Percentiles rank a stretch among this genome's conserved stretches.
These are phyloP conservation scores for Aspergillus cavernicola DNA, from an alignment of 495 filamentous ascomycete genomes.

Conservation along the genomic window DNA sequence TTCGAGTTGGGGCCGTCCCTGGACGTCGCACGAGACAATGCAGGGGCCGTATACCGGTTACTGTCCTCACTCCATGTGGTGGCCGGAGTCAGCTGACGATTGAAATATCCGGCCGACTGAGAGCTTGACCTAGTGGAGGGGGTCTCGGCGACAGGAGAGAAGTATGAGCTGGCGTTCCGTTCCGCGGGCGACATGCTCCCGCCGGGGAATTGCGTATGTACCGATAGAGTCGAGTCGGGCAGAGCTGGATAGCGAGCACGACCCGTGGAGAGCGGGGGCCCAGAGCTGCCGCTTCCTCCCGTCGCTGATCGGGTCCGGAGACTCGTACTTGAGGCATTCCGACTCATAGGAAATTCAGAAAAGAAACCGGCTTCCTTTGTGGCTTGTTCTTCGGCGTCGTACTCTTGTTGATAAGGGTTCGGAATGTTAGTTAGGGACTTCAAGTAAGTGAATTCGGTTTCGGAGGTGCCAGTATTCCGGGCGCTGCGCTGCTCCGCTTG, in stretches of 20 bases:
- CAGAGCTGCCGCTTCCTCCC: slow-evolving; percentile 57
- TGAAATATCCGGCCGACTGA: slow-evolving; percentile 67
- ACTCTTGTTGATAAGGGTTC: slow-evolving; percentile 77
- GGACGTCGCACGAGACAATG: slow-evolving; percentile 72
- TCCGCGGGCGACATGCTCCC: slow-evolving; percentile 51
- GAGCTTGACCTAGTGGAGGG: slow-evolving; percentile 85
- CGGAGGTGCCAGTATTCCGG: slow-evolving; percentile 55
- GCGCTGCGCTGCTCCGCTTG: slow-evolving; percentile 46
- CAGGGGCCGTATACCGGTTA: slow-evolving; percentile 83
- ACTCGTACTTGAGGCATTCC: slow-evolving; percentile 77
- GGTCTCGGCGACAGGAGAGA: slow-evolving; percentile 82
- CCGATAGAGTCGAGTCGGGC: slow-evolving; percentile 58
- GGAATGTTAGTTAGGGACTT: slow-evolving; percentile 57
- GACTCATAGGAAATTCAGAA: slow-evolving; percentile 57
- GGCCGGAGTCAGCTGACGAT: slow-evolving; percentile 62
- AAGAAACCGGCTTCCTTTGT: slow-evolving; percentile 41
- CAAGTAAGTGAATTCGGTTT: slow-evolving; percentile 80
- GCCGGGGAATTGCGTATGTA: slow-evolving; percentile 65
- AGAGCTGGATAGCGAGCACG: slow-evolving; percentile 63
- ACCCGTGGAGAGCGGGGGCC: slow-evolving; percentile 39
- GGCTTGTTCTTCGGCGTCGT: slow-evolving; percentile 76
- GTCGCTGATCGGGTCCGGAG: slow-evolving; percentile 78
- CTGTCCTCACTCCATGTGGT: slow-evolving; percentile 61
- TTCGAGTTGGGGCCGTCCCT: slow-evolving; percentile 65
- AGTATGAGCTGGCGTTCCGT: slow-evolving; percentile 70